Conservation (phyloP, 179 eudicot genomes). For the Amaranthus tricolor region DNA sequence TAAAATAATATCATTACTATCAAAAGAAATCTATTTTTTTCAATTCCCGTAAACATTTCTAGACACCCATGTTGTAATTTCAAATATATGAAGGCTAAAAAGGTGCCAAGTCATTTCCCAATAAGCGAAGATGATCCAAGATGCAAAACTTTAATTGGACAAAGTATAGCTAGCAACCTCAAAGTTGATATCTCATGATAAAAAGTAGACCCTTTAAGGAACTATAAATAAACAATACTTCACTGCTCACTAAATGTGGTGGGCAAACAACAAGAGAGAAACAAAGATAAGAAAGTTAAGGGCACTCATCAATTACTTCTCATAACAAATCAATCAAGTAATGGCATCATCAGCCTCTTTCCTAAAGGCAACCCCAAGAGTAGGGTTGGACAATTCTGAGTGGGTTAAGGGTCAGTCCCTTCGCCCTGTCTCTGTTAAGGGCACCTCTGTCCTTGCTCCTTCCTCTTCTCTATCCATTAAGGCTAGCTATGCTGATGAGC, state of each 20-base stretch:
- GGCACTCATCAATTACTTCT: neutral
- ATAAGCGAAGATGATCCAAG: slow-evolving; percentile 33
- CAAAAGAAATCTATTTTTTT: too few relatives aligned
- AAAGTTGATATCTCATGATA: slow-evolving; percentile 34
- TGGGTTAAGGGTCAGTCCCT: slow-evolving; percentile 53
- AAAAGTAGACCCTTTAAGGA: neutral
- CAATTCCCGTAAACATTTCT: too few relatives aligned
- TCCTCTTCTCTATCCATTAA: slow-evolving; percentile 35
- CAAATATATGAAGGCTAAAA: too few relatives aligned
- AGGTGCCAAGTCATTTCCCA: slow-evolving; percentile 17
- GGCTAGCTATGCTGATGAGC: slow-evolving; percentile 57
- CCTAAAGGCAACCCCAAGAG: slow-evolving; percentile 40
- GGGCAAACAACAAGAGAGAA: slow-evolving; percentile 14
- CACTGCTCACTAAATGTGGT: slow-evolving; percentile 13
- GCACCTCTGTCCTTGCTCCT: slow-evolving; percentile 24
- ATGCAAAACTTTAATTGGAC: slow-evolving; percentile 39
- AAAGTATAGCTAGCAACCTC: slow-evolving; percentile 38
- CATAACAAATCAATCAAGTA: slow-evolving; percentile 9
- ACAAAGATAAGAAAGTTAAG: neutral
- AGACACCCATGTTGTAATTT: too few relatives aligned
- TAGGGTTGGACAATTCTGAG: slow-evolving; percentile 47
- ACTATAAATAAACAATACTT: slow-evolving; percentile 20
- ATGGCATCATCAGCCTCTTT: slow-evolving; percentile 42
- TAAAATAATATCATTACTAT: too few relatives aligned
- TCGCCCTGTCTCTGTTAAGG: slow-evolving; percentile 36